Evolutionary conservation across 192 early-diverging fungal genomes (phyloP).

Genomic region (Entomortierella chlamydospora): DNA sequence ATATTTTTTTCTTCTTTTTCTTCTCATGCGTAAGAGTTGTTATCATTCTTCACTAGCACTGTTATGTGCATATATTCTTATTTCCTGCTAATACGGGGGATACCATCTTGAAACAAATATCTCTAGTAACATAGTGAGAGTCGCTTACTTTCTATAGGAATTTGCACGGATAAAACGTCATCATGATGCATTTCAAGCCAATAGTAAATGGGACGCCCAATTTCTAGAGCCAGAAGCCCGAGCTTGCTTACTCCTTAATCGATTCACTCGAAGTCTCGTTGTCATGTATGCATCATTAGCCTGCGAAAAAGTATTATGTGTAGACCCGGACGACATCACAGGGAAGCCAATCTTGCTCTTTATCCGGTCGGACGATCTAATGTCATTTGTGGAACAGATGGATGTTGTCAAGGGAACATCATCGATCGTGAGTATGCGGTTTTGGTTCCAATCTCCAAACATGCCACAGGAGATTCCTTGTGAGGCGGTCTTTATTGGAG

Average conservation of each 20-base stretch:
- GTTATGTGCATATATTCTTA: too few relatives aligned
- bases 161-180: slow-evolving; percentile 13
- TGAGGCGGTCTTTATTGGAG: slow-evolving; percentile 24
- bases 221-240: slow-evolving; percentile 20
- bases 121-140: too few relatives aligned
- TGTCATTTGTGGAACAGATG: slow-evolving; percentile 23
- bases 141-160: slow-evolving; percentile 18
- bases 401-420: slow-evolving; percentile 25
- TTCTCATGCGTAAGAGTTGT: too few relatives aligned
- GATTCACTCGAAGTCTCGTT: slow-evolving; percentile 14
- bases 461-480: slow-evolving; percentile 22
- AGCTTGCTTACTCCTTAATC: slow-evolving; percentile 43
- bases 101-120: too few relatives aligned
- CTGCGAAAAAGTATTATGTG: slow-evolving; percentile 5
- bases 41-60: too few relatives aligned
- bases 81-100: too few relatives aligned
- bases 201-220: slow-evolving; percentile 3
- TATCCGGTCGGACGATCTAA: slow-evolving; percentile 40
- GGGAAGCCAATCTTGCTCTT: slow-evolving; percentile 36
- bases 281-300: slow-evolving; percentile 41
- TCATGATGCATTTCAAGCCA: slow-evolving; percentile 19
- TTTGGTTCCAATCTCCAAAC: slow-evolving; percentile 39
- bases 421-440: slow-evolving; percentile 30
- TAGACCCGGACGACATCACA: slow-evolving; percentile 11
- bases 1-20: too few relatives aligned